phyloP scores from a whole-genome alignment of 129 eudicot species.

The Tanacetum coccineum region DNA sequence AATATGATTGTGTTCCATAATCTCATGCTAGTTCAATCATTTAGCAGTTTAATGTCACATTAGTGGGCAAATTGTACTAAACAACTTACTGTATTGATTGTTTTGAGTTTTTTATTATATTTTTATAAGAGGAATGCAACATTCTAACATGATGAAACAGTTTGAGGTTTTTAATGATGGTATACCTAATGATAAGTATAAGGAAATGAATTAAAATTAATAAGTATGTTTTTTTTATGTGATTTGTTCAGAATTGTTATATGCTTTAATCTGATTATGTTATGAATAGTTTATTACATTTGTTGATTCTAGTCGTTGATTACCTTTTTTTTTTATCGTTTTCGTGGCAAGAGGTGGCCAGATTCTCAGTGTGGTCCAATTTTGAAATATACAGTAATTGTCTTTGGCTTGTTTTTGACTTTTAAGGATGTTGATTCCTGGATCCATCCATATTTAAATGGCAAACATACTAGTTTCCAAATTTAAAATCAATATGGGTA shows the following conservation, averaged over 20 bases:
- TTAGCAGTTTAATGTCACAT: conserved; percentile 5
- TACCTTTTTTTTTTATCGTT: conserved; percentile 7
- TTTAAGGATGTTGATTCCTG: conserved; percentile 17
- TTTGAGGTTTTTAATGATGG: too few relatives aligned
- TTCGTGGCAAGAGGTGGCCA: conserved; percentile 17
- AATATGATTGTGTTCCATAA: conserved; percentile 1
- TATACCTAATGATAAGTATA: too few relatives aligned
- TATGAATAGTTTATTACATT: not conserved
- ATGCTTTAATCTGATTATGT: not conserved
- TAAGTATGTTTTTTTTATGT: not conserved
- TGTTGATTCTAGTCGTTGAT: conserved; percentile 14
- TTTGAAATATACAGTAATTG: conserved; percentile 14
- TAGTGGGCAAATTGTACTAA: not conserved
- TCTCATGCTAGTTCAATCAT: conserved; percentile 16
- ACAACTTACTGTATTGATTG: not conserved
- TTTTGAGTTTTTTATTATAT: not conserved
- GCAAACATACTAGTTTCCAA: conserved; percentile 5
- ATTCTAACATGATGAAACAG: too few relatives aligned
- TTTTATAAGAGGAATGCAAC: too few relatives aligned
- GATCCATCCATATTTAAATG: conserved; percentile 16
- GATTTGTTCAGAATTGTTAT: conserved; percentile 2
- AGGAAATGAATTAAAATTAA: too few relatives aligned
- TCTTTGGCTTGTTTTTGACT: conserved; percentile 26
- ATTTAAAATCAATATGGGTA: not conserved
- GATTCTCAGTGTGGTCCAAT: conserved; percentile 16